These are phyloP conservation scores for Aspergillus melleus DNA, from an alignment of 2,329 filamentous ascomycete genomes.

Conservation along the genomic window DNA sequence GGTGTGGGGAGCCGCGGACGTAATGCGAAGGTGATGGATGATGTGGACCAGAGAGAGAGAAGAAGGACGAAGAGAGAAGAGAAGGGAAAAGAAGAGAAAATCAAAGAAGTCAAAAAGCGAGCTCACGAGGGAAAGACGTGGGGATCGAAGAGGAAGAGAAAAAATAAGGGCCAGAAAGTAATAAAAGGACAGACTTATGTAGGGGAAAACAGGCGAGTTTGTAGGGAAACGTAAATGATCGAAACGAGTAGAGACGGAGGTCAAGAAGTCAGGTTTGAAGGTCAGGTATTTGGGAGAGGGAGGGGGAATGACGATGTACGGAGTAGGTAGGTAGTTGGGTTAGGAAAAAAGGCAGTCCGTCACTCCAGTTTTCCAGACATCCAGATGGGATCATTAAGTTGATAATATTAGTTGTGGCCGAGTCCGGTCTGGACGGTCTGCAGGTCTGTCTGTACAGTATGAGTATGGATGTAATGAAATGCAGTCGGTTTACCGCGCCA, in stretches of 20 bases:
- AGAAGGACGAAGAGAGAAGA: neutral
- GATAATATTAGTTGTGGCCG: neutral
- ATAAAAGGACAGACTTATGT: neutral
- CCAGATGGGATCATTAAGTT: neutral
- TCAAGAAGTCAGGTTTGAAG: neutral
- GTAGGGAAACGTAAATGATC: neutral
- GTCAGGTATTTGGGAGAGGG: neutral
- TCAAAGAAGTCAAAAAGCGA: neutral
- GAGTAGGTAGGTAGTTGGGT: neutral
- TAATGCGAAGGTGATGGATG: neutral
- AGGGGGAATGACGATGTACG: slow-evolving; percentile 1
- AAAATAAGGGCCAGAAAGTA: neutral
- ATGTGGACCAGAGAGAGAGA: neutral
- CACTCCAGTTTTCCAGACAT: neutral
- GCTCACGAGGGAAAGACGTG: neutral
- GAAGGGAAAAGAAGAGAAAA: neutral
- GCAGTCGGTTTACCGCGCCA: neutral
- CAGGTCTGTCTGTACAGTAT: neutral
- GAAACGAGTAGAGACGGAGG: slow-evolving; percentile 1
- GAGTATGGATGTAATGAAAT: neutral
- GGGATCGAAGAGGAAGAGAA: neutral
- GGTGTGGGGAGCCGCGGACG: neutral
- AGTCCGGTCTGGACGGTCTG: neutral
- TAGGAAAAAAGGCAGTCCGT: neutral
- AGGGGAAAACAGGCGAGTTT: neutral